phyloP scores from a whole-genome alignment of 1,284 basidiomycete genomes.

The Ustilago bromivora region DNA sequence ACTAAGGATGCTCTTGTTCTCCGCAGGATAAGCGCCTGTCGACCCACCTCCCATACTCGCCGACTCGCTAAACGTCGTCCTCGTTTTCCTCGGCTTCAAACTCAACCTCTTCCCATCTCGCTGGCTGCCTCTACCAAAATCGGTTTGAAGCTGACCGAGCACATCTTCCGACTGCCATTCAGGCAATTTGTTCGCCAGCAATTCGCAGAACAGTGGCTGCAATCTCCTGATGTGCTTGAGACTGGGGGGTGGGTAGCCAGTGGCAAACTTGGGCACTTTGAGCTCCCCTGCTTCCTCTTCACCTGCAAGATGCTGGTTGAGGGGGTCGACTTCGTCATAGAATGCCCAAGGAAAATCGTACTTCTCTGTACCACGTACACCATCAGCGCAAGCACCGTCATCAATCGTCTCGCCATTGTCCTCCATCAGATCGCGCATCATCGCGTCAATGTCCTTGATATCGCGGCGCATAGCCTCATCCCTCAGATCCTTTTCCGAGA shows the following conservation, averaged over 20 bases:
- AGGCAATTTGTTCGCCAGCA: conserved; percentile 58
- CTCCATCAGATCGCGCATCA: conserved; percentile 60
- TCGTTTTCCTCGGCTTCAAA: conserved; percentile 27
- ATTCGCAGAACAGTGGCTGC: conserved; percentile 60
- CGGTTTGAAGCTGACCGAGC: conserved; percentile 30
- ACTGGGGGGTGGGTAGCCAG: conserved; percentile 38
- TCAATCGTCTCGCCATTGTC: conserved; percentile 51
- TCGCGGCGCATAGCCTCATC: conserved; percentile 48
- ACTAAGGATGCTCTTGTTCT: conserved; percentile 40
- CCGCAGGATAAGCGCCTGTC: conserved; percentile 18
- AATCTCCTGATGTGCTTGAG: conserved; percentile 56
- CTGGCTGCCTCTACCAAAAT: conserved; percentile 3
- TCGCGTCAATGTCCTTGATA: conserved; percentile 54
- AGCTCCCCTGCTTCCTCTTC: conserved; percentile 36
- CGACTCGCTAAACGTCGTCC: conserved; percentile 31
- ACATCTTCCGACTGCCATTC: conserved; percentile 61
- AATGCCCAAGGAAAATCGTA: conserved; percentile 62
- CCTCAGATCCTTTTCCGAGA: conserved; percentile 50
- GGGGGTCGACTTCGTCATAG: conserved; percentile 60
- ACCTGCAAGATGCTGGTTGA: conserved; percentile 49
- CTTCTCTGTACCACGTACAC: conserved; percentile 63
- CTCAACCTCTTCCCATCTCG: conserved; percentile 15
- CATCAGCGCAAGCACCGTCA: conserved; percentile 57
- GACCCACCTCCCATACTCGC: conserved; percentile 11
- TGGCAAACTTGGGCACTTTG: conserved; percentile 16